These are phyloP conservation scores for Adansonia gregorii DNA, from an alignment of 441 rosid species.

Conservation along the genomic window DNA sequence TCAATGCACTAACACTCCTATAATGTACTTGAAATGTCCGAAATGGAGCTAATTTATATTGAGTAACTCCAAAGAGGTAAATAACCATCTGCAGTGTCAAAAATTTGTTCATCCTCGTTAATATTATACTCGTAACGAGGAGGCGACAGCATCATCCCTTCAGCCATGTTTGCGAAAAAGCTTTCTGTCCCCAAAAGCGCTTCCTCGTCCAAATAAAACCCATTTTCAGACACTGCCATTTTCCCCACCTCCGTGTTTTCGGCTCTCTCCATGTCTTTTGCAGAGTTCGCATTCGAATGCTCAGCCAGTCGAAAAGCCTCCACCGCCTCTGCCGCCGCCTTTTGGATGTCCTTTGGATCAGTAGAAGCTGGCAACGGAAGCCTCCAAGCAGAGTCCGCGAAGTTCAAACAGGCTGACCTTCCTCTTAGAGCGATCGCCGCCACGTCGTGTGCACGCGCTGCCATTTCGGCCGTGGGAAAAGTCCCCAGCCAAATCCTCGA, in stretches of 20 bases:
- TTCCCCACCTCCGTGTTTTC: conserved; percentile 7
- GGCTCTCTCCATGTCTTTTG: not conserved
- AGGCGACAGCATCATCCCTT: conserved; percentile 79
- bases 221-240: conserved; percentile 25
- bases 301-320: conserved; percentile 44
- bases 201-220: conserved; percentile 63
- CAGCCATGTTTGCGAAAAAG: conserved; percentile 66
- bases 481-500: conserved; percentile 92
- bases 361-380: conserved; percentile 65
- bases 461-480: conserved; percentile 79
- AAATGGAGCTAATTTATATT: conserved; percentile 17
- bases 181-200: conserved; percentile 58
- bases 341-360: conserved; percentile 74
- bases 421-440: conserved; percentile 81
- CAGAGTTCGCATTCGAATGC: conserved; percentile 2
- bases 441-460: conserved; percentile 92
- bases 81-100: conserved; percentile 36
- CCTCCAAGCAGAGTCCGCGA: conserved; percentile 82
- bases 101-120: conserved; percentile 40
- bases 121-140: conserved; percentile 41
- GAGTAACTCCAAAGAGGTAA: conserved; percentile 66
- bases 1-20: not conserved
- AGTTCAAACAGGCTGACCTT: conserved; percentile 75
- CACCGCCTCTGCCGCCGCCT: conserved; percentile 80
- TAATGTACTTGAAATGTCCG: not conserved